Conservation (phyloP, 78 protist species). For the Trichosphaerium sp. region DNA sequence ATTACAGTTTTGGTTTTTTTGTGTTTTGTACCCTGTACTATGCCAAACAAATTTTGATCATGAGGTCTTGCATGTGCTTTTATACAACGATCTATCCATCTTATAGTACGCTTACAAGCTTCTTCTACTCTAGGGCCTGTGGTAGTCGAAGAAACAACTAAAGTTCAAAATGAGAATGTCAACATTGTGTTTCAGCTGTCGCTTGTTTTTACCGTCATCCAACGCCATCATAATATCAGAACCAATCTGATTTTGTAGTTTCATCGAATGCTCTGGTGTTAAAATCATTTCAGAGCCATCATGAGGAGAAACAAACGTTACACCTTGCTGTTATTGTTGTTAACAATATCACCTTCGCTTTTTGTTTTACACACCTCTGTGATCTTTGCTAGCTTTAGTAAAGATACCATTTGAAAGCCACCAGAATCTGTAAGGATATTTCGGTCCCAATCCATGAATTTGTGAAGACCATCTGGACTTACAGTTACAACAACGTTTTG, state of each 20-base stretch:
- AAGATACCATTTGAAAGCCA: conserved; percentile 90
- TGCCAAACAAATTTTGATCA: conserved; percentile 73
- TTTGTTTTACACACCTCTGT: too few species aligned
- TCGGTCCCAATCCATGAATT: conserved; percentile 68
- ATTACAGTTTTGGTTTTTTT: neutral
- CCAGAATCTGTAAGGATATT: conserved; percentile 73
- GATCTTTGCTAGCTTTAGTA: conserved; percentile 69
- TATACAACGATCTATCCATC: conserved; percentile 95
- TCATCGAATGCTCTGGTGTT: conserved; percentile 89
- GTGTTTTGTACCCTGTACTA: conserved; percentile 77
- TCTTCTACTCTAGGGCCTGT: conserved; percentile 77
- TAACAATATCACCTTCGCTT: neutral
- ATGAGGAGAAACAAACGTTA: conserved; percentile 81
- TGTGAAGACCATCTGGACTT: conserved; percentile 90
- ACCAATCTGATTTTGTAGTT: conserved; percentile 83
- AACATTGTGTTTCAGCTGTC: too few species aligned
- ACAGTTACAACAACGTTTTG: too few species aligned
- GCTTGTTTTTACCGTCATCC: too few species aligned
- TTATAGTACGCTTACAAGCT: conserved; percentile 81
- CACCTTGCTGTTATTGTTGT: conserved; percentile 54
- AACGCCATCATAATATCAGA: conserved; percentile 95
- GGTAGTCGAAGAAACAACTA: conserved; percentile 51
- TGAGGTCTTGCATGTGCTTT: conserved; percentile 58
- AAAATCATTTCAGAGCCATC: conserved; percentile 79
- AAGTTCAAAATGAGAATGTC: too few species aligned